These are phyloP conservation scores for Penicillium goetzii DNA, from an alignment of 495 filamentous ascomycete genomes.

Conservation along the genomic window DNA sequence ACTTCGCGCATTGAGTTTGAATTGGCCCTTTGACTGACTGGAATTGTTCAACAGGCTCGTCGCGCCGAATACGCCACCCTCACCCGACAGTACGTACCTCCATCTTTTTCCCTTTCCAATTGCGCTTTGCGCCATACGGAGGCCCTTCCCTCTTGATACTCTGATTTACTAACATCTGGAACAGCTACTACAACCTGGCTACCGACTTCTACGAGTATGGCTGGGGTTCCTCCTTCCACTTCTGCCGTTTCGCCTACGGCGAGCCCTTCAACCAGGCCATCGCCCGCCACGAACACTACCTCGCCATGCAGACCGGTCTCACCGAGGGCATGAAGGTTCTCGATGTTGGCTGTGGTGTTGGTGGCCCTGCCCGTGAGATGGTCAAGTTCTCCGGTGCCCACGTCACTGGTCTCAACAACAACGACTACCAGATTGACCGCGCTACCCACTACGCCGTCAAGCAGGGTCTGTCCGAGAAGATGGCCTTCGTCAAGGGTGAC, in stretches of 20 bases:
- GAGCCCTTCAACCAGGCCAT: slow-evolving; percentile 93
- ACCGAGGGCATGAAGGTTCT: slow-evolving; percentile 86
- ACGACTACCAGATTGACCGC: slow-evolving; percentile 98
- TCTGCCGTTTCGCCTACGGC: slow-evolving; percentile 90
- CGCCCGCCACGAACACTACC: slow-evolving; percentile 97
- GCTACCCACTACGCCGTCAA: slow-evolving; percentile 82
- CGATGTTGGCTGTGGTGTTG: slow-evolving; percentile 97
- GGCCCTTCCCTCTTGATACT: neutral
- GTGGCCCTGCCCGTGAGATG: slow-evolving; percentile 96
- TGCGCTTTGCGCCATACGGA: neutral
- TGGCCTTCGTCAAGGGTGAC: slow-evolving; percentile 92
- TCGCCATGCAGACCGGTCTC: slow-evolving; percentile 87
- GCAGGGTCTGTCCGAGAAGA: slow-evolving; percentile 79
- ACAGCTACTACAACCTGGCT: slow-evolving; percentile 95
- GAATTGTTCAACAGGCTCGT: slow-evolving; percentile 60
- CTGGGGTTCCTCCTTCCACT: slow-evolving; percentile 95
- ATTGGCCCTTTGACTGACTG: slow-evolving; percentile 1
- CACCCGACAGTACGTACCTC: slow-evolving; percentile 78
- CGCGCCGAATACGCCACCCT: slow-evolving; percentile 91
- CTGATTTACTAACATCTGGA: slow-evolving; percentile 20
- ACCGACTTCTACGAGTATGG: slow-evolving; percentile 98
- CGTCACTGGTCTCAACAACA: slow-evolving; percentile 96
- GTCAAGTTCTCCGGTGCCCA: slow-evolving; percentile 91
- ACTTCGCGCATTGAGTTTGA: neutral
- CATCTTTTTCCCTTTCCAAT: neutral